Evolutionary conservation across 106 monocot genomes (phyloP).

Genomic region (Triglochin maritima): DNA sequence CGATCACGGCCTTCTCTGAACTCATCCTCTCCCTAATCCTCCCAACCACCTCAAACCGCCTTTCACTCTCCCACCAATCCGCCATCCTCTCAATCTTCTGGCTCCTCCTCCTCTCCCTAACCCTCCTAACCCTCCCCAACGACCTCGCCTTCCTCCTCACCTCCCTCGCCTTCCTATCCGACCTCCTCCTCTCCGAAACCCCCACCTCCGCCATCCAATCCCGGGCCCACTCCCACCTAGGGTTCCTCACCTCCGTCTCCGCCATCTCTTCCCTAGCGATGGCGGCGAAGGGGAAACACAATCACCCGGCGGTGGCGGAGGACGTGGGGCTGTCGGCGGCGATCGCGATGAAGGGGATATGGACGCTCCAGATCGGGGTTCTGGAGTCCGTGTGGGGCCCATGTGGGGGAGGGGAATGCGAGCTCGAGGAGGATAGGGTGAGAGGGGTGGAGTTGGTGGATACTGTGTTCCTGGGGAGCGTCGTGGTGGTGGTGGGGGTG

Average conservation of each 20-base stretch:
- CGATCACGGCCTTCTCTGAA: constrained; percentile 5
- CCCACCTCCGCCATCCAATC: not conserved
- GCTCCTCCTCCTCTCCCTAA: constrained; percentile 5
- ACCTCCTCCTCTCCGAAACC: constrained; percentile 5
- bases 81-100: constrained; percentile 3
- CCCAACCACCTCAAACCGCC: not conserved
- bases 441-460: constrained; percentile 12
- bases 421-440: constrained; percentile 11
- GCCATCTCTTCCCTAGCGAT: constrained; percentile 1
- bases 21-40: constrained; percentile 5
- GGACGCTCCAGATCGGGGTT: constrained; percentile 14
- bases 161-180: constrained; percentile 5
- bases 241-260: not conserved
- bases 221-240: not conserved
- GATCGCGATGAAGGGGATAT: constrained; percentile 5
- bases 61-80: constrained; percentile 5
- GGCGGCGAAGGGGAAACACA: not conserved
- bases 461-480: not conserved
- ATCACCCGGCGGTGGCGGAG: not conserved
- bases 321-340: constrained; percentile 8
- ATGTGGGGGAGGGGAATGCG: constrained; percentile 4
- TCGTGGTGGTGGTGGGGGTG: not conserved
- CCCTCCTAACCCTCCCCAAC: constrained; percentile 10
- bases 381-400: constrained; percentile 3
- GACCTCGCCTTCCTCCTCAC: constrained; percentile 4